Conservation (phyloP, 2,329 filamentous ascomycete genomes). For the Fusarium circinatum region DNA sequence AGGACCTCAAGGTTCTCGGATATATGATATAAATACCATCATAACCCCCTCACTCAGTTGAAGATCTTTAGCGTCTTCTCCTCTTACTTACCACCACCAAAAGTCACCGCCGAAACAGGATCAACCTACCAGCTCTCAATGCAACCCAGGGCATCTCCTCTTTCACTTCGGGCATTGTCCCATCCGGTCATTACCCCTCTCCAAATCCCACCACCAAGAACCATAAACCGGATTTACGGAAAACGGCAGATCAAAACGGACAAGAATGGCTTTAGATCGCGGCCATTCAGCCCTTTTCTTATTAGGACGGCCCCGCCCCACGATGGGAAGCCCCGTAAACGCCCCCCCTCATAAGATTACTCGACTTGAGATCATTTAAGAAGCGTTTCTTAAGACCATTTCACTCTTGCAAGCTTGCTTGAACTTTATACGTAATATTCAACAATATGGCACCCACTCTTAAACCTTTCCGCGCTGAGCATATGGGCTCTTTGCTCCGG, state of each 20-base stretch:
- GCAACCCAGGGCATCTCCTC: slow-evolving; percentile 12
- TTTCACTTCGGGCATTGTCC: background rate
- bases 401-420: background rate
- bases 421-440: background rate
- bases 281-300: slow-evolving; percentile 14
- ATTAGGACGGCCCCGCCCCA: slow-evolving; percentile 15
- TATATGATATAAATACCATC: background rate
- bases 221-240: slow-evolving; percentile 3
- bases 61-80: background rate
- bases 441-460: slow-evolving; percentile 28
- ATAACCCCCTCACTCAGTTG: background rate
- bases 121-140: background rate
- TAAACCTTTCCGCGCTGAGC: slow-evolving; percentile 78
- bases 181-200: slow-evolving; percentile 21
- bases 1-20: background rate
- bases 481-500: slow-evolving; percentile 79
- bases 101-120: background rate
- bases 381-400: background rate
- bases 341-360: slow-evolving; percentile 20
- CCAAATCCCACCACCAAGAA: background rate
- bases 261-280: slow-evolving; percentile 15
- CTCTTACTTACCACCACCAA: background rate
- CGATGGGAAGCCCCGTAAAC: slow-evolving; percentile 28
- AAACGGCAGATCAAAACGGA: slow-evolving; percentile 13
- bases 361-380: background rate